Base-by-base conservation (phyloP, 169 alveolate species). In the Plasmodium inui region DNA sequence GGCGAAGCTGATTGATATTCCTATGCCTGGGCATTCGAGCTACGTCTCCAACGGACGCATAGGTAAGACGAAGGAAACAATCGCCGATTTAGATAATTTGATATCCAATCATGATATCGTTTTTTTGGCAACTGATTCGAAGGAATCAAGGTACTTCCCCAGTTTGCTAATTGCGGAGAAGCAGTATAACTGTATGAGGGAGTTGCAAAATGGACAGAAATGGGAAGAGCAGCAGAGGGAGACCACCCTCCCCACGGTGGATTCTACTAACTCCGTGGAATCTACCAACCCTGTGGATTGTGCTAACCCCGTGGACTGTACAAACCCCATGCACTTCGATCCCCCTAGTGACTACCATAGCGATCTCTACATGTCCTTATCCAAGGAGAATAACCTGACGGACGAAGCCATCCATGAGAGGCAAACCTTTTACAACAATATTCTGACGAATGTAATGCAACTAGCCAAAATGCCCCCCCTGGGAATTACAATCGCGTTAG, bases 61-160 rank as follows among this genome's bases (percentile, higher is more conserved):
- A 37, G n/a, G 61, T 22, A 53, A 67, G 30, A 78, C 88, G 55
- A 53, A 61, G 37, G 46, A 67, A 30, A 57, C 88, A 1, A 74
- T 92, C 67, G 19, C 67, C 3, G 79, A 74, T 32, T 94, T 95
- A 26, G 74, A 82, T 46, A 26, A 84, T 9, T 57, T 92, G 4
- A 94, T 96, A 83, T 57, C 80, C 1, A 67, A 79, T 34, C 95
- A 92, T 74, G 97, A 96, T 72, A 96, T 83, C 0, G 92, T 96
- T n/a, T 92, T 96, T 84, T 92, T 96, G 41, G 34, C 94, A 12
- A 96, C 98, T 0, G 98, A 96, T 71, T 93, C 97, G 46, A 96
- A 94, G 74, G 98, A 96, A 39, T 96, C 98, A 0, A 73, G 98
- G 71, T 96, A 96, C 93, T 86, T 96, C n/a, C 98, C 98, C 14